Evolutionary conservation across 2,329 filamentous ascomycete genomes (phyloP), one percentile per base, ranked within the genome.

Genomic region (Cladosporium sphaerospermum): DNA sequence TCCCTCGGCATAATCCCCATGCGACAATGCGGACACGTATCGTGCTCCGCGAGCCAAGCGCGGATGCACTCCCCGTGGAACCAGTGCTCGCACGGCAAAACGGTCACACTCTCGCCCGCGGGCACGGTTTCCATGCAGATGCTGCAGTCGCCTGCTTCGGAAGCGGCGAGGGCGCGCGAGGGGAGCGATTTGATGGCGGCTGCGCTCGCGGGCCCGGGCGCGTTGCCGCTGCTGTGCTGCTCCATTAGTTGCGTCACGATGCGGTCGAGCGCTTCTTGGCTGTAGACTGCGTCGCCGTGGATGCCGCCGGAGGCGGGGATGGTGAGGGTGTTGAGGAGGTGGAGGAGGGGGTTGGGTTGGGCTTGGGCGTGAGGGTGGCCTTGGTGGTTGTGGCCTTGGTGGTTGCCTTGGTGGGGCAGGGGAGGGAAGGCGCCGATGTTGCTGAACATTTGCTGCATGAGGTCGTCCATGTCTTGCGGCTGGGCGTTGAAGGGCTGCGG

Each of bases 101-200:
- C 79, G 0, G 87, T 81, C 4, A 92, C 88, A 65, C 88, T 83
- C 31, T 88, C 83, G 9, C 83, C 86, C 34, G 87, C 65, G 23
- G 81, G 78, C 57, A 95, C 85, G 28, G 88, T 81, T 52, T 96
- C 90, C 75, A 97, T 95, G 71, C 93, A 99, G 54, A 99, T 96
- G 34, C 88, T 91, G 69, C 93, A 99, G 4, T 73, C 71, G 51
- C 95, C 75, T 79, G 95, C 85, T 40, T 84, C 78, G 54, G 79
- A 74, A 47, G 88, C 81, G 2, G 93, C 75, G 41, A 80, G 80
- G 60, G 84, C 86, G 61, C 85, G 86, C 28, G 57, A 62, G 8
- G 88, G 82, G 4, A 99, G 73, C 3, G 80, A 78, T 23, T 80
- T 78, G 52, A 99, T 91, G 0, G 88, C 88, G 80, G 80, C 78